Evolutionary conservation across 352 stramenopile species (phyloP), one percentile per base, ranked within the genome.

Genomic region (Pythium coloratum): DNA sequence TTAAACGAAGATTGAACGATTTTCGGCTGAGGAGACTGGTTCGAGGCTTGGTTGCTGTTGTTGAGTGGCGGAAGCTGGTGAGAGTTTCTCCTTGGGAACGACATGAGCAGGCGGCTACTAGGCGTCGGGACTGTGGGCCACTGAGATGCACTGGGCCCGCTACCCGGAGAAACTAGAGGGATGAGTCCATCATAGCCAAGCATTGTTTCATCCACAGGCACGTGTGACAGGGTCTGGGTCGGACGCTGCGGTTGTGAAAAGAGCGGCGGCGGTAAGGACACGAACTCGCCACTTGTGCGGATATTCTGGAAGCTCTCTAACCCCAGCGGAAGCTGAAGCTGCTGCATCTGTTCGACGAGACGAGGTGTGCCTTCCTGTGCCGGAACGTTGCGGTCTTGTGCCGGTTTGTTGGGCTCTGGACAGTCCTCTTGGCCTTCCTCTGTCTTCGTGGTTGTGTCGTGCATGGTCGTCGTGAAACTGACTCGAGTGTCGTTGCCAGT

Each of bases 401-500:
- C 32, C 8, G 10, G 42, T 55, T 1, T 42, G 6, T 2, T 18
- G 7, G 13, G 36, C 8, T 8, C 34, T 42, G 49, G 26, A 30
- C 28, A 30, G 8, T 51, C 33, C 30, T 68, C 42, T 65, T 70
- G 55, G 16, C 63, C 34, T 55, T 70, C 64, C 33, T 53, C 34
- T n/a, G 49, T 32, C 20, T 44, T 12, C 28, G 28, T 30, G 47
- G 9, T 38, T 36, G 20, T 51, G 26, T 55, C 55, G 51, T 51
- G 26, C 64, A 64, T 70, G 32, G 14, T 60, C 59, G 59, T 28
- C 56, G 64, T 58, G 56, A 28, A 28, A 51, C n/a, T 70, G 55
- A 61, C 64, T 12, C 30, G 57, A 61, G 56, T 47, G 24, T 30
- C 34, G 47, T 26, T 57, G 20, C 26, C 13, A 18, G 13, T 10